Percentiles rank a stretch among this genome's conserved stretches.
Conservation (phyloP, 371 early-diverging fungal species). For the Capillidium heterosporum region DNA sequence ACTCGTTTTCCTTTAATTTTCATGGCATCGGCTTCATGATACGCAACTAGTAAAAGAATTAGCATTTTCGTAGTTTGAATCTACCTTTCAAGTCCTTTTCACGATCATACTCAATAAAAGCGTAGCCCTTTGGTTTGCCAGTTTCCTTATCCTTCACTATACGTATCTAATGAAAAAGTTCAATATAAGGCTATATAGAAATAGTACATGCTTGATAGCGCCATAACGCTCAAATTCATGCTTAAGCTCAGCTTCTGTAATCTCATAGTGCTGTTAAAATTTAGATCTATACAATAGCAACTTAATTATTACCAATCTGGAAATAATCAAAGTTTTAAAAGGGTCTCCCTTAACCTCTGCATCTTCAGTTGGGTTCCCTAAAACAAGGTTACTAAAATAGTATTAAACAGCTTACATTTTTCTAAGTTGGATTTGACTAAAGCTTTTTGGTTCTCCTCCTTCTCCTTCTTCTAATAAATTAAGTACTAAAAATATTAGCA, state of each 20-base stretch:
- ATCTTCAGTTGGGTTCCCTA: conserved; percentile 56
- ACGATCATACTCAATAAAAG: conserved; percentile 86
- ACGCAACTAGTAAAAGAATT: conserved; percentile 35
- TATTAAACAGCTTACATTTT: background rate
- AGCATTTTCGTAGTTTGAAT: background rate
- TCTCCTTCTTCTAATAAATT: background rate
- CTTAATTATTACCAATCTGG: conserved; percentile 36
- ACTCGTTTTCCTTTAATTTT: conserved; percentile 71
- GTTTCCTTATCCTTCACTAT: conserved; percentile 39
- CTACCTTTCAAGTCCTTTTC: conserved; percentile 77
- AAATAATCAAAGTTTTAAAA: conserved; percentile 81
- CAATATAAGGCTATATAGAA: background rate
- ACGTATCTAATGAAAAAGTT: conserved; percentile 28
- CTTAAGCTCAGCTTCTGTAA: conserved; percentile 60
- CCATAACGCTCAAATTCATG: conserved; percentile 76
- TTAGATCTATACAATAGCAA: background rate
- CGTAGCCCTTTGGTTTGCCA: conserved; percentile 75
- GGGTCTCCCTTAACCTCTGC: conserved; percentile 61
- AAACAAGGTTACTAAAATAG: conserved; percentile 1
- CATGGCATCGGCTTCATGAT: conserved; percentile 76
- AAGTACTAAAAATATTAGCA: background rate
- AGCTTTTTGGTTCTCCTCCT: background rate
- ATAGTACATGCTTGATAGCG: conserved; percentile 48
- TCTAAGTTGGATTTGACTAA: background rate
- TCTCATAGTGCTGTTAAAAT: conserved; percentile 36